Percentiles rank a stretch among this genome's conserved stretches.
phyloP scores from a whole-genome alignment of 345 rosid species.

The Citrus australasica region DNA sequence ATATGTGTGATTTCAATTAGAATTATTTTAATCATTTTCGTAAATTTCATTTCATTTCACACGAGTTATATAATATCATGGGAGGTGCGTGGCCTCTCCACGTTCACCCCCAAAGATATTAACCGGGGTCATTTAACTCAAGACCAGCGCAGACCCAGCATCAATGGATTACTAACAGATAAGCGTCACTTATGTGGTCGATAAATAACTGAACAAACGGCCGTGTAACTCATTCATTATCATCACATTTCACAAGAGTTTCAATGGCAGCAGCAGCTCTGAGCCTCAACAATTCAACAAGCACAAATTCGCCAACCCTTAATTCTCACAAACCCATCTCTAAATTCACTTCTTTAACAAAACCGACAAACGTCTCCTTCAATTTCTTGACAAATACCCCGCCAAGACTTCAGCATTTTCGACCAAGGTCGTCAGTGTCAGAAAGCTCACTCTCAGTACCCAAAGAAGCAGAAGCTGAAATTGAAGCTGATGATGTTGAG shows the following conservation, averaged over 20 bases:
- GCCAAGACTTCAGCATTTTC: slow-evolving; percentile 30
- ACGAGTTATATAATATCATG: too few species aligned
- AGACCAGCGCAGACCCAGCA: background rate
- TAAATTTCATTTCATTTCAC: too few species aligned
- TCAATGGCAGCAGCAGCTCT: slow-evolving; percentile 65
- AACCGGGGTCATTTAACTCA: background rate
- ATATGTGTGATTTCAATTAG: too few species aligned
- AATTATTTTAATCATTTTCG: too few species aligned
- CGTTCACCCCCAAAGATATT: too few species aligned
- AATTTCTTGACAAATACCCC: slow-evolving; percentile 21
- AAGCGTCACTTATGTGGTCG: slow-evolving; percentile 27
- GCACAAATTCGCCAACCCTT: slow-evolving; percentile 37
- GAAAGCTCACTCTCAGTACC: slow-evolving; percentile 55
- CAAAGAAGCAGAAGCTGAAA: slow-evolving; percentile 23
- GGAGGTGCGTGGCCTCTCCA: too few species aligned
- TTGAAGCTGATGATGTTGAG: slow-evolving; percentile 20
- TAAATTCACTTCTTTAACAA: slow-evolving; percentile 29
- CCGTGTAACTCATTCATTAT: slow-evolving; percentile 5
- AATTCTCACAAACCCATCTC: slow-evolving; percentile 32
- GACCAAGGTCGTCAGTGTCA: slow-evolving; percentile 33
- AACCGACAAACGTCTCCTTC: slow-evolving; percentile 32
- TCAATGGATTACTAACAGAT: background rate
- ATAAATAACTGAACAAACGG: slow-evolving; percentile 25
- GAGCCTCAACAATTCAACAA: slow-evolving; percentile 63
- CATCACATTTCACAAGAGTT: slow-evolving; percentile 17